Evolutionary conservation across 2,329 filamentous ascomycete species (phyloP), one percentile per base, ranked within the genome.

Genomic region (Cytospora mali): DNA sequence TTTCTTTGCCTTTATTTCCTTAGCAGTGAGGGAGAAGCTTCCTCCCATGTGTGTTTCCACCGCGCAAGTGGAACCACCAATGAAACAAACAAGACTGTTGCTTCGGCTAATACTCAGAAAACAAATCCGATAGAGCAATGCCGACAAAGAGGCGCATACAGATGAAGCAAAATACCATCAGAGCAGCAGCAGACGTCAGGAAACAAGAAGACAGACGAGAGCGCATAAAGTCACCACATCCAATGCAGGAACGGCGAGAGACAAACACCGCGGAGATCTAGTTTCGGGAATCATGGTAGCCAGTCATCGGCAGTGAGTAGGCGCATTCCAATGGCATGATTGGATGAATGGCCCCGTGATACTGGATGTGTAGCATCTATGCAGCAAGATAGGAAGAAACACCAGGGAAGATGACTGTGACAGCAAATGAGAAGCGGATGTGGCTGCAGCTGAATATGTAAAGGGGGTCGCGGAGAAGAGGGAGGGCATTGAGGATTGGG

Each of bases 291-390:
- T 21, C 42, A 23, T 46, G 42, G 13, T 46, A 13, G 18, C 42
- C 42, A 46, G 42, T 46, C 42, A 18, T n/a, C n/a, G 42, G 23
- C 23, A n/a, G n/a, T 21, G 42, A 46, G 42, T 46, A 46, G 42
- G 1, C 13, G 42, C n/a, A n/a, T 46, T 23, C 16, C n/a, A 23
- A n/a, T 10, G 42, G 42, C 42, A 23, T 46, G 42, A 46, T 23
- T 46, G 42, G 42, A 23, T 11, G 7, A 23, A 23, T 21, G 3
- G 6, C 42, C 35, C 42, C 42, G 42, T 46, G 42, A 23, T 23
- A 23, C 42, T 46, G 42, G 42, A 46, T 46, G n/a, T 23, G 42
- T 46, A 46, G 42, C 42, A 46, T 46, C 42, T 46, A 46, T 46
- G 42, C 42, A 46, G 42, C 21, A n/a, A 46, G 21, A 46, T 46